Base-by-base conservation (phyloP, 805 yeast species). In the Candida maltosa region DNA sequence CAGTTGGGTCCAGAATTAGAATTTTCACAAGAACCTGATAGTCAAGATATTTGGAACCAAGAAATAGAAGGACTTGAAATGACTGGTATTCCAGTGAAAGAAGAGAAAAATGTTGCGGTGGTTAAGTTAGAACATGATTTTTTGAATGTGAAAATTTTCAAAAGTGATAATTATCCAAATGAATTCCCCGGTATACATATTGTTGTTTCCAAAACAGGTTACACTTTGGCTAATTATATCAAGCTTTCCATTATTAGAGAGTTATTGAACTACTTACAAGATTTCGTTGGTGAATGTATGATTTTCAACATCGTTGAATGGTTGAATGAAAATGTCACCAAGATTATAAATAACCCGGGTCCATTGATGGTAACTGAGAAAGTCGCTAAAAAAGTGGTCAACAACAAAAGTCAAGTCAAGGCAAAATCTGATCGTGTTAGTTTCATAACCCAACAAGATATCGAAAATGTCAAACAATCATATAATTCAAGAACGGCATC, bases 271-370 rank as follows among this genome's bases (percentile, higher is more conserved):
- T 66, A 71, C 42, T 46, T 81, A 2, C 46, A 59, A 3, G 62
- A 65, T 8, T 47, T 78, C 4, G 20, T 82, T 3, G 96, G 96
- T 2, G 86, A 79, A 47, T 78, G 84, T 48, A 75, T 81, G 60
- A 56, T 88, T 1, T 83, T 67, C 51, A 62, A 78, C 5, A 65
- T 87, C n/a, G 64, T 78, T 33, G 94, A 87, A 42, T 88, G 94
- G 89, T 48, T 89, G 12, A 81, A 83, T 44, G 80, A 75, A 11
- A 76, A 84, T 46, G 60, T 82, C 29, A 58, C 65, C 4, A 55
- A 57, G 2, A 68, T 88, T 10, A 72, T 84, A 7, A 76, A 78
- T 27, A 69, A 80, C 38, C 97, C 97, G 0, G 94, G 95, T 0
- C 78, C 81, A 2, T 66, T 91, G 16, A 32, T 55, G 8, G 16